phyloP scores from a whole-genome alignment of 768 basidiomycete species.

The Floccularia luteovirens region DNA sequence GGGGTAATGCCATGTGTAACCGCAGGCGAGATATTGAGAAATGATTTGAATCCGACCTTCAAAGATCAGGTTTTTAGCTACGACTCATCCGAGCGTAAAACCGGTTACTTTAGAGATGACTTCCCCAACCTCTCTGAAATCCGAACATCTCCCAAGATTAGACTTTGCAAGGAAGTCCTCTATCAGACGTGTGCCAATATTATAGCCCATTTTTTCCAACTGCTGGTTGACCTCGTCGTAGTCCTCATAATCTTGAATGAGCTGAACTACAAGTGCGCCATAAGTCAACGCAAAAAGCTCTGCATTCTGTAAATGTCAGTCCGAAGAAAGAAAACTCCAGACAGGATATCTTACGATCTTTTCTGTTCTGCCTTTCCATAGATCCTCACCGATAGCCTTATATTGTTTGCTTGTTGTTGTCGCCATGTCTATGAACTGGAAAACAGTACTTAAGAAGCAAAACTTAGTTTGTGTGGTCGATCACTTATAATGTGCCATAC shows the following conservation, averaged over 20 bases:
- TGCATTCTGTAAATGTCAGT: conserved; percentile 63
- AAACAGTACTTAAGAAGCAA: background rate
- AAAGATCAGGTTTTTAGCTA: background rate
- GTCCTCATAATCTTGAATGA: conserved; percentile 99
- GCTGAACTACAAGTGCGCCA: conserved; percentile 94
- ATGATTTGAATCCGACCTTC: conserved; percentile 97
- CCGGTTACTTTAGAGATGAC: conserved; percentile 81
- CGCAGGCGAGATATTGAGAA: conserved; percentile 85
- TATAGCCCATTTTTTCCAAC: conserved; percentile 99
- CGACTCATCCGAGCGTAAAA: background rate
- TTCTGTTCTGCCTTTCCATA: conserved; percentile 92
- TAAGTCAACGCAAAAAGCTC: conserved; percentile 97
- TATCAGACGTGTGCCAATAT: conserved; percentile 92
- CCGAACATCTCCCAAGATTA: conserved; percentile 82
- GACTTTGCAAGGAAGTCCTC: conserved; percentile 97
- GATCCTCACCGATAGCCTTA: conserved; percentile 87
- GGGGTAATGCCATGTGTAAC: conserved; percentile 63
- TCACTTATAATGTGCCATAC: too few relatives aligned
- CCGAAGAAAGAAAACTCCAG: conserved; percentile 2
- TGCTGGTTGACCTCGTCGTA: conserved; percentile 94
- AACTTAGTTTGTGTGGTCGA: too few relatives aligned
- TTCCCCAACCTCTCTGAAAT: conserved; percentile 94
- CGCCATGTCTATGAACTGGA: conserved; percentile 36
- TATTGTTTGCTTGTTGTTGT: conserved; percentile 74
- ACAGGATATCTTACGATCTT: conserved; percentile 69